These are phyloP conservation scores for Hypoxylon sp. DNA, from an alignment of 2,329 filamentous ascomycete genomes.

Conservation along the genomic window DNA sequence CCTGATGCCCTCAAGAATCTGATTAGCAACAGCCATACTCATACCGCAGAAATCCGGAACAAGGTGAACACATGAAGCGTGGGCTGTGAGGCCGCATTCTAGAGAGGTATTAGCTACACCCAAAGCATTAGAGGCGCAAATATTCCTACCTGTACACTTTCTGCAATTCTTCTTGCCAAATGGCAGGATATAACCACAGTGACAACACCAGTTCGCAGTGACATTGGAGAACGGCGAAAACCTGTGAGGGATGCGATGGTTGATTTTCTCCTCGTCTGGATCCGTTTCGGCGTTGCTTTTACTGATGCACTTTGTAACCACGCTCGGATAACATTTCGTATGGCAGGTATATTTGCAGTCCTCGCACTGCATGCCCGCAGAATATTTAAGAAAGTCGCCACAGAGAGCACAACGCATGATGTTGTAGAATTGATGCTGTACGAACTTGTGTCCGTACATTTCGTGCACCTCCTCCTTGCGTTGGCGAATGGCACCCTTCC, in stretches of 20 bases:
- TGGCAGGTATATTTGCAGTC: slow-evolving; percentile 99
- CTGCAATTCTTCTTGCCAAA: slow-evolving; percentile 96
- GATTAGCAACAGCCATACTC: slow-evolving; percentile 97
- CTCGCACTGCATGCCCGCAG: slow-evolving; percentile 98
- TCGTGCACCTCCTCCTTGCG: slow-evolving; percentile 98
- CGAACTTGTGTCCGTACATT: slow-evolving; percentile 99
- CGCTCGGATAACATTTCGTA: slow-evolving; percentile 95
- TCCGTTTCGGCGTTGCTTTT: slow-evolving; percentile 99
- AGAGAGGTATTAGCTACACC: slow-evolving; percentile 51
- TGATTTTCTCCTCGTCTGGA: slow-evolving; percentile 99
- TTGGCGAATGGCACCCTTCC: slow-evolving; percentile 96
- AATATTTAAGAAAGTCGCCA: slow-evolving; percentile 98
- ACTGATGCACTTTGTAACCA: slow-evolving; percentile 99
- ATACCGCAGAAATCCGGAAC: slow-evolving; percentile 99
- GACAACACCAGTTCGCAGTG: slow-evolving; percentile 99
- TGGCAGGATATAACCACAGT: slow-evolving; percentile 95
- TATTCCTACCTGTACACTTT: slow-evolving; percentile 82
- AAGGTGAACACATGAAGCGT: slow-evolving; percentile 91
- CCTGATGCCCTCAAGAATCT: slow-evolving; percentile 90
- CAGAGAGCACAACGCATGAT: slow-evolving; percentile 99
- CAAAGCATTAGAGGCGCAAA: slow-evolving; percentile 5
- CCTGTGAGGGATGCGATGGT: slow-evolving; percentile 97
- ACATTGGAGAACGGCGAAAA: slow-evolving; percentile 98
- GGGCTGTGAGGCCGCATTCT: slow-evolving; percentile 94
- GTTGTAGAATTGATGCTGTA: slow-evolving; percentile 99